phyloP scores from a whole-genome alignment of 139 green algal species.

The Pleodorina starrii region DNA sequence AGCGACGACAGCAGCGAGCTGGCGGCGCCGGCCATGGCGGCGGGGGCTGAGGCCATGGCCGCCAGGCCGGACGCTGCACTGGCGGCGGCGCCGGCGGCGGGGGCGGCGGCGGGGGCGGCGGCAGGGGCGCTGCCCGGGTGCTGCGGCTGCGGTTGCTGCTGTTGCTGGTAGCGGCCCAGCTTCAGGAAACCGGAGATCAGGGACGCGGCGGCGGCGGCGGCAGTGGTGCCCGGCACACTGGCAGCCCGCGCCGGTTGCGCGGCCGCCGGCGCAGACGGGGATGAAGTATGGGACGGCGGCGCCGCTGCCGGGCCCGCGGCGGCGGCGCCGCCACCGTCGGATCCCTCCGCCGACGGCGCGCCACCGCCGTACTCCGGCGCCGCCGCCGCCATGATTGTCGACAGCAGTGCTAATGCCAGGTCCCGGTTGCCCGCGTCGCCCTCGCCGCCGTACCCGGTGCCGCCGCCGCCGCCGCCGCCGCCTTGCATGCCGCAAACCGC shows the following conservation, averaged over 20 bases:
- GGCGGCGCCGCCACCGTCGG: neutral
- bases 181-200: constrained; percentile 53
- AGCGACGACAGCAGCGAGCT: neutral
- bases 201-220: constrained; percentile 5
- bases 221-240: neutral
- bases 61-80: neutral
- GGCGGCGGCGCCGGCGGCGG: neutral
- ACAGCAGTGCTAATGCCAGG: constrained; percentile 79
- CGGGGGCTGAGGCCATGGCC: neutral
- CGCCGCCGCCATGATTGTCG: constrained; percentile 72
- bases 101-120: neutral
- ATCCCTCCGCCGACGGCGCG: neutral
- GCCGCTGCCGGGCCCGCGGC: constrained; percentile 9
- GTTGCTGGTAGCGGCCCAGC: constrained; percentile 54
- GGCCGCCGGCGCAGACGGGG: neutral
- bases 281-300: neutral
- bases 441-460: constrained; percentile 43
- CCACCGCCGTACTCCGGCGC: neutral
- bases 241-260: neutral
- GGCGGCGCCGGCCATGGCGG: neutral
- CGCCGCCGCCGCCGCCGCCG: constrained; percentile 20
- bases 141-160: neutral
- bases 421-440: constrained; percentile 61
- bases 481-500: too few species aligned
- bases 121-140: neutral